phyloP scores from a whole-genome alignment of 208 protist genomes.

The Crithidia sp. region DNA sequence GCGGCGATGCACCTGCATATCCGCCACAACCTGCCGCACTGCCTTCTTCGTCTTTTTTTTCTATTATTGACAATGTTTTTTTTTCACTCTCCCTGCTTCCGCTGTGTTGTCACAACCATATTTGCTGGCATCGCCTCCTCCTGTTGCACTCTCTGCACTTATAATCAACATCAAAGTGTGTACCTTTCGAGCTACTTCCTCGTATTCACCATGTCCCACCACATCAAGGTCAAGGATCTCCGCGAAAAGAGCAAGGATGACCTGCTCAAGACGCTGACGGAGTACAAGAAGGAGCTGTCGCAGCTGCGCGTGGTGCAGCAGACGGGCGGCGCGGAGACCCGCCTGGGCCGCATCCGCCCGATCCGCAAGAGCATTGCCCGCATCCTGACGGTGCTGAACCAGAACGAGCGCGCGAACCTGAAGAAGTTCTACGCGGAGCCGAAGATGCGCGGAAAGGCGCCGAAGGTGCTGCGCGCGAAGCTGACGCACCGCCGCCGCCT shows the following conservation, averaged over 20 bases:
- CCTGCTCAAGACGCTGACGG: conserved; percentile 95
- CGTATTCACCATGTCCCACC: conserved; percentile 72
- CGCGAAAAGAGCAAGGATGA: conserved; percentile 96
- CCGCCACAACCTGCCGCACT: neutral
- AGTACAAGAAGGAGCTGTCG: conserved; percentile 98
- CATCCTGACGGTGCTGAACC: conserved; percentile 97
- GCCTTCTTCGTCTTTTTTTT: neutral
- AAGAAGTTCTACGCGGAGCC: conserved; percentile 94
- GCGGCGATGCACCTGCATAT: too few species aligned
- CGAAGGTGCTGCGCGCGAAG: conserved; percentile 86
- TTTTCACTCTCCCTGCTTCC: neutral
- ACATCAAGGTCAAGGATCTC: conserved; percentile 91
- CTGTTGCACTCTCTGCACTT: neutral
- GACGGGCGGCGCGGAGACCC: conserved; percentile 87
- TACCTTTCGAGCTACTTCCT: conserved; percentile 4
- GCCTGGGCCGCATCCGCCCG: conserved; percentile 95
- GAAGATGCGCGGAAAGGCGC: conserved; percentile 83
- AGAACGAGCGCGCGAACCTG: conserved; percentile 94
- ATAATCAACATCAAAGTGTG: neutral
- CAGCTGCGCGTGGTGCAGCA: conserved; percentile 96
- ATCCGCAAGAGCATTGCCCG: conserved; percentile 97
- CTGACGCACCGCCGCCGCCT: conserved; percentile 89
- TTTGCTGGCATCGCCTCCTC: neutral
- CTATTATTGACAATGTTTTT: neutral
- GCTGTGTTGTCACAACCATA: neutral